Base-by-base conservation (phyloP, 73 alveolate genomes). In the Paramecium primaurelia region DNA sequence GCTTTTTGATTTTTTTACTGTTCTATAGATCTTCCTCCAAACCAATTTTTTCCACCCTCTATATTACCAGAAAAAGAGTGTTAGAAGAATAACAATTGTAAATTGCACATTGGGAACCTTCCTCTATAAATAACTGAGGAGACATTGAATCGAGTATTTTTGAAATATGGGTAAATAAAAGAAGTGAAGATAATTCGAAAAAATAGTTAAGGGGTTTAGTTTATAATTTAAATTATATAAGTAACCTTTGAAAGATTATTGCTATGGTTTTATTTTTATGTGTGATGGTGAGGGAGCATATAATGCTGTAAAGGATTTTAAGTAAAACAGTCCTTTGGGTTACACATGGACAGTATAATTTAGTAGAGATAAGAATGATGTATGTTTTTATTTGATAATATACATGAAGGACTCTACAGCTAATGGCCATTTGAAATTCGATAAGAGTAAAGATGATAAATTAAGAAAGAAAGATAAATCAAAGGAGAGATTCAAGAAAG, bases 191-290 rank as follows among this genome's bases (percentile, higher is more conserved):
- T 68, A 9, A 68, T 68, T 68, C 42, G 86, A 18, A 68, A 68
- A 68, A 68, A 68, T 68, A 68, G 86, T 68, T 32, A 68, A 68
- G 86, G 86, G 45, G 86, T 34, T 68, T 68, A 26, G 42, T 68
- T 16, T 25, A 16, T 25, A 4, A 68, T 68, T 25, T 22, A 22
- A 22, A 68, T 68, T 16, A 68, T 68, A 25, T 26, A 25, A 68
- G 86, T 68, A 68, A 68, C 86, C 86, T 26, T 28, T 68, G 38
- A 68, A 68, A 68, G 86, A 68, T 32, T 68, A 68, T 68, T 68
- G 86, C 86, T 68, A 68, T 68, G 86, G 86, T 12, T 68, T 68
- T 32, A n/a, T 68, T 68, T 58, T 68, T 68, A 68, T 68, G 86
- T 25, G 36, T 22, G 86, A 68, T 32, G 86, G 86, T 26, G 86